Base-by-base conservation (phyloP, 1,139 yeast genomes). In the Candida sanyaensis region DNA sequence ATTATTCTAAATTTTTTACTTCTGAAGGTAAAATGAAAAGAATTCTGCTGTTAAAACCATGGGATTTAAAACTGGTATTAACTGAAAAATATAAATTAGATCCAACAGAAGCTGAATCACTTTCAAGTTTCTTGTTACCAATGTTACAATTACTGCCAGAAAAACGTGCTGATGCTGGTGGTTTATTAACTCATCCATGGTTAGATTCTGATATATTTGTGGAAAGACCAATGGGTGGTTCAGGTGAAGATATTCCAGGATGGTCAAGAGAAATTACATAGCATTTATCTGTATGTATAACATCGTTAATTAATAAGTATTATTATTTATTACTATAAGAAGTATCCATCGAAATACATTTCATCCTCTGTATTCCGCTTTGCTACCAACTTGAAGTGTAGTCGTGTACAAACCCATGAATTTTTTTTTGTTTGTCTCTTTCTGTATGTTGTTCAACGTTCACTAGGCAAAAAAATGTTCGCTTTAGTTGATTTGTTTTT, bases 181-280 rank as follows among this genome's bases (percentile, higher is more conserved):
- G 89, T 30, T 79, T 84, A 81, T 75, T 86, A 11, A 83, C 84
- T 55, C 95, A 88, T 60, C 79, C 80, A n/a, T 89, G 96, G 96
- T 67, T 74, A 37, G 87, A 88, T 0, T 69, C 81, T 51, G 87
- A 82, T 45, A 74, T 78, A 52, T 76, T 80, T 28, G 77, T 76
- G 41, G 86, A 81, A 55, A 64, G 86, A 49, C 79, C 84, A 10
- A 78, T 79, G 11, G 87, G 88, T 1, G 82, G 85, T 0, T 63
- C 80, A 4, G 92, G 92, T 27, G 86, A 80, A 51, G 92, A 84
- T 61, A 85, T 87, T 39, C 80, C 81, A n/a, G 95, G 93, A 2
- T 87, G 95, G 95, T 65, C 78, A 10, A 67, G 61, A 48, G 81
- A 76, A 52, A 48, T 68, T 4, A 24, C n/a, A 36, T 36, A 36